phyloP scores from a whole-genome alignment of 495 filamentous ascomycete species.

The Xylaria acuta region DNA sequence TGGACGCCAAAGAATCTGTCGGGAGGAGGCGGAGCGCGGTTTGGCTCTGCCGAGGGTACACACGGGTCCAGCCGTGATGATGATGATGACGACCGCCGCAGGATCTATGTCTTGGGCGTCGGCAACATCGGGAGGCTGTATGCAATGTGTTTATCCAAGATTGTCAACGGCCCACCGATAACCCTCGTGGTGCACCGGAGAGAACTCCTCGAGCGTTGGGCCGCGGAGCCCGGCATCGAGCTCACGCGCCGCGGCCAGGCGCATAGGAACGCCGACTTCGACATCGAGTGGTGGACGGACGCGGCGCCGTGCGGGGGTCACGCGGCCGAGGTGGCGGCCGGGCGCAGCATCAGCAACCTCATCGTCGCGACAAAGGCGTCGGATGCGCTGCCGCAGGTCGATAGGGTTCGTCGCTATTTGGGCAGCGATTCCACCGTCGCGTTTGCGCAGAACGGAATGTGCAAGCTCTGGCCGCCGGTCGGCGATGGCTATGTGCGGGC shows the following conservation, averaged over 20 bases:
- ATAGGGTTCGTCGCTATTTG: conserved; percentile 66
- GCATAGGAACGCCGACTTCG: conserved; percentile 53
- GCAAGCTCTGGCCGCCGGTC: conserved; percentile 68
- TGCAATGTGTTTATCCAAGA: conserved; percentile 42
- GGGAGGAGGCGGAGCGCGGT: not conserved
- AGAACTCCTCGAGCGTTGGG: conserved; percentile 49
- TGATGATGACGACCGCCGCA: conserved; percentile 17
- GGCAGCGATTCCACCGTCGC: conserved; percentile 67
- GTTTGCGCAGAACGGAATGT: conserved; percentile 88
- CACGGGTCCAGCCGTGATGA: not conserved
- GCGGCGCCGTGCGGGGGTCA: conserved; percentile 30
- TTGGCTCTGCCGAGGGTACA: not conserved
- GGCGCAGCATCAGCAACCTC: conserved; percentile 68
- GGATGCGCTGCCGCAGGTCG: conserved; percentile 64
- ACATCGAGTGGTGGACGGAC: conserved; percentile 58
- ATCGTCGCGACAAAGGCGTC: conserved; percentile 75
- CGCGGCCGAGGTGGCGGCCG: conserved; percentile 32
- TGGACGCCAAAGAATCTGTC: conserved; percentile 41
- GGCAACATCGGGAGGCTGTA: conserved; percentile 62
- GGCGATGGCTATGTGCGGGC: conserved; percentile 38
- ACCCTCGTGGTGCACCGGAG: conserved; percentile 56
- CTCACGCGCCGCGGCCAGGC: conserved; percentile 36
- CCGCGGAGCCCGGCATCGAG: conserved; percentile 39
- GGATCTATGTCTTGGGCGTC: conserved; percentile 57
- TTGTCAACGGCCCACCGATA: conserved; percentile 44